phyloP scores from a whole-genome alignment of 2,329 filamentous ascomycete genomes.

The Colletotrichum liaoningense region DNA sequence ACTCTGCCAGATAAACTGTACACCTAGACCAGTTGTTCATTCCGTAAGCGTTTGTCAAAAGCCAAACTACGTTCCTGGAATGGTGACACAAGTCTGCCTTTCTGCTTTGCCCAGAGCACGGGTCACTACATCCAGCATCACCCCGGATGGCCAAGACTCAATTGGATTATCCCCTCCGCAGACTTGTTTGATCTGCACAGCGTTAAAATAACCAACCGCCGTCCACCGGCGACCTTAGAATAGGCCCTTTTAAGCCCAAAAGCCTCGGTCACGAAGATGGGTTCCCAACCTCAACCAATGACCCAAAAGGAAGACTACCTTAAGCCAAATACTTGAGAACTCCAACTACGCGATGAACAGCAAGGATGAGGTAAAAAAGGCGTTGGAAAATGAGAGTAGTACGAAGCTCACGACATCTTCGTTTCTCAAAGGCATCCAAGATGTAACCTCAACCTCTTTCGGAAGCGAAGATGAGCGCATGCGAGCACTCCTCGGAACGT shows the following conservation, averaged over 20 bases:
- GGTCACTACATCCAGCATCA: neutral
- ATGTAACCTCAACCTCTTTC: neutral
- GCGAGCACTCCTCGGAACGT: neutral
- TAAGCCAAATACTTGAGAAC: neutral
- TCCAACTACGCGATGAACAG: neutral
- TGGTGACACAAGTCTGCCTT: neutral
- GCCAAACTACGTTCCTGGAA: neutral
- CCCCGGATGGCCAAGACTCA: neutral
- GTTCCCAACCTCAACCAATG: neutral
- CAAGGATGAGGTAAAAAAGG: neutral
- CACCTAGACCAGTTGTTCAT: neutral
- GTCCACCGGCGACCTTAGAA: neutral
- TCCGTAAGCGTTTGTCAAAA: neutral
- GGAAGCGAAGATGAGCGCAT: constrained; percentile 5
- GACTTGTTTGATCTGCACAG: neutral
- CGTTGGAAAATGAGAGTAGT: neutral
- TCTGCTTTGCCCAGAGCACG: neutral
- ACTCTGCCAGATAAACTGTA: neutral
- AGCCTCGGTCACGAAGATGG: neutral
- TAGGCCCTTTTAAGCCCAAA: neutral
- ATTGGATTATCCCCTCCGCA: neutral
- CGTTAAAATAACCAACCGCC: neutral
- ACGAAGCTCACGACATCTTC: neutral
- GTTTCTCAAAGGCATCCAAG: neutral
- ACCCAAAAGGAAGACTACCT: neutral